Base-by-base conservation (phyloP, 2,329 filamentous ascomycete genomes). In the Pleomassaria siparia region DNA sequence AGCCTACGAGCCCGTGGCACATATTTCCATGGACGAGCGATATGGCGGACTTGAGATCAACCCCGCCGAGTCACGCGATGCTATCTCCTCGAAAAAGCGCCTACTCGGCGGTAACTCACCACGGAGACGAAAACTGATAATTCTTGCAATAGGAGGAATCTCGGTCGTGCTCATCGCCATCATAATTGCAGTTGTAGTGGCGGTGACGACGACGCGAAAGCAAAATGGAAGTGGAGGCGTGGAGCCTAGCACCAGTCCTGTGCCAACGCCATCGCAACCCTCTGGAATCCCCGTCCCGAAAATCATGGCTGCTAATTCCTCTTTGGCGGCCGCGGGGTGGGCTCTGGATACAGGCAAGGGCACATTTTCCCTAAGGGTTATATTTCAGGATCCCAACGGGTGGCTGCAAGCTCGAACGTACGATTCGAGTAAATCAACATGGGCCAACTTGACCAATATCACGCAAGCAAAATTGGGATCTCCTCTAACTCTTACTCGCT, bases 321-420 rank as follows among this genome's bases (percentile, higher is more conserved):
- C 47, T 1, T 30, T 50, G 7, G 43, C 43, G 10, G 42, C 40
- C 12, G 43, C 47, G 3, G 43, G 24, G 13, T 50, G 47, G 47
- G 32, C n/a, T n/a, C n/a, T n/a, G n/a, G n/a, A n/a, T n/a, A n/a
- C n/a, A n/a, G n/a, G n/a, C n/a, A n/a, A n/a, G n/a, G n/a, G n/a
- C n/a, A n/a, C n/a, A n/a, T 50, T 37, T 18, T 22, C n/a, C 2
- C 29, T 50, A 2, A 35, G 33, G 15, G 8, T 43, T 6, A 22
- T 46, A 28, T 46, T 26, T 15, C 47, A 50, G 21, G 24, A 43
- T 28, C 35, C 45, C 13, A 16, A 37, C 4, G 39, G 36, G n/a
- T 18, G 21, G 20, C 37, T 50, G 12, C 43, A 45, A 33, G 24
- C 24, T 10, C 30, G 21, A 2, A 33, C 29, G 16, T 50, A 15